These are phyloP conservation scores for Emergomyces orientalis DNA, from an alignment of 2,329 filamentous ascomycete genomes.

Conservation along the genomic window DNA sequence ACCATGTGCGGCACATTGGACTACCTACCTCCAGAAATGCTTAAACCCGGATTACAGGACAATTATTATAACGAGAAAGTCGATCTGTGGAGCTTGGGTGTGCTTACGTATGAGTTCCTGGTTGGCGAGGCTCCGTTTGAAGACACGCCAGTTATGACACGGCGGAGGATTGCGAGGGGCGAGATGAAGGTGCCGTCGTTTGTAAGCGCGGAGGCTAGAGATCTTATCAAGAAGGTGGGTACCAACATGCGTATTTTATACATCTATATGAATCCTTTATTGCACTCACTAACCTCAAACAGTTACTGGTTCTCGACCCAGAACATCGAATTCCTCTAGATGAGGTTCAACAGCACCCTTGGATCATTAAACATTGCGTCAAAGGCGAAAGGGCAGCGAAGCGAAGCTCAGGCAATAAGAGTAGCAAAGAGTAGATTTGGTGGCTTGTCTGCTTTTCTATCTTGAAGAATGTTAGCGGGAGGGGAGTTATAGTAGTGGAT, in stretches of 20 bases:
- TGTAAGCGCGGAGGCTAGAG: conserved; percentile 79
- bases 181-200: conserved; percentile 91
- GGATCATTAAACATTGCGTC: conserved; percentile 92
- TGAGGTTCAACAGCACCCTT: conserved; percentile 80
- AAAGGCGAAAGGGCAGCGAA: conserved; percentile 41
- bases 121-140: conserved; percentile 96
- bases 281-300: conserved; percentile 20
- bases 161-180: conserved; percentile 73
- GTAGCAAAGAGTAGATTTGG: conserved; percentile 2
- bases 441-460: background rate
- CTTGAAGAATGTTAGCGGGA: background rate
- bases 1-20: conserved; percentile 97
- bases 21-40: conserved; percentile 97
- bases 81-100: conserved; percentile 90
- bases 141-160: conserved; percentile 89
- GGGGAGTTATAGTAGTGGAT: background rate
- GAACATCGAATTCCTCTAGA: conserved; percentile 88
- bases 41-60: conserved; percentile 67
- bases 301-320: conserved; percentile 84
- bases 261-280: conserved; percentile 18
- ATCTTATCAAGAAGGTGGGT: conserved; percentile 81
- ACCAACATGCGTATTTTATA: background rate
- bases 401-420: conserved; percentile 32
- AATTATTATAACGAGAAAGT: conserved; percentile 94
- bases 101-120: conserved; percentile 91